Conservation (phyloP, 2,329 filamentous ascomycete species). For the Lasiodiplodia hormozganensis region DNA sequence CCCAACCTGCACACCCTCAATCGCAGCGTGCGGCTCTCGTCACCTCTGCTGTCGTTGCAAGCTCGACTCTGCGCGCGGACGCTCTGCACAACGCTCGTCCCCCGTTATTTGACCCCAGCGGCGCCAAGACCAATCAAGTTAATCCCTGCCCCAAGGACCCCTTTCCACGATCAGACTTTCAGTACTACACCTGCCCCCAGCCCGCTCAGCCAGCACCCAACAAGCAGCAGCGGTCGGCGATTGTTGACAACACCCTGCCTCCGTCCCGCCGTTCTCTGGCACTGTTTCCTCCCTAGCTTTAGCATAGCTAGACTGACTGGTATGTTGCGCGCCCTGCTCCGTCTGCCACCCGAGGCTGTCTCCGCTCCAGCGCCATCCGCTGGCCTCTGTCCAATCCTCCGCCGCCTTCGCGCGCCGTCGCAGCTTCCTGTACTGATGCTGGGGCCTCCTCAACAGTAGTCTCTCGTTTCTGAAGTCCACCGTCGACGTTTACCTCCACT, state of each 20-base stretch:
- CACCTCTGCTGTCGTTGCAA: conserved; percentile 10
- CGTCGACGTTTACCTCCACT: conserved; percentile 40
- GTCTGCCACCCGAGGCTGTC: conserved; percentile 29
- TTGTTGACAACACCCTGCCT: conserved; percentile 31
- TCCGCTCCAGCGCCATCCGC: conserved; percentile 43
- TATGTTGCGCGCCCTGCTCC: conserved; percentile 38
- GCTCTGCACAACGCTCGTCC: conserved; percentile 28
- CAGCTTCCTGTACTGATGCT: conserved; percentile 36
- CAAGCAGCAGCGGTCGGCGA: conserved; percentile 29
- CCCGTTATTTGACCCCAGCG: conserved; percentile 26
- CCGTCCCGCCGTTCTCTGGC: conserved; percentile 36
- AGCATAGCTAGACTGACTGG: conserved; percentile 47
- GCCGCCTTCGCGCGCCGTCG: conserved; percentile 29
- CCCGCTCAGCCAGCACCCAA: conserved; percentile 23
- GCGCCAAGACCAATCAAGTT: conserved; percentile 31
- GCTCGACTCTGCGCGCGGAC: conserved; percentile 14
- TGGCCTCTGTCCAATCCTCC: conserved; percentile 29
- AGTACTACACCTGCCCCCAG: conserved; percentile 29
- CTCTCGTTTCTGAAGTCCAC: conserved; percentile 41
- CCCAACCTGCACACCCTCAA: conserved; percentile 1
- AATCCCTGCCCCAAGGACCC: conserved; percentile 30
- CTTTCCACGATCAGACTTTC: conserved; percentile 30
- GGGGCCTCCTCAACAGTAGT: conserved; percentile 37
- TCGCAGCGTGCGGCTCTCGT: conserved; percentile 18
- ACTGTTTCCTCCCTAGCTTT: conserved; percentile 33